These are phyloP conservation scores for Phytophthora macrochlamydospora DNA, from an alignment of 352 stramenopile species.

Conservation along the genomic window DNA sequence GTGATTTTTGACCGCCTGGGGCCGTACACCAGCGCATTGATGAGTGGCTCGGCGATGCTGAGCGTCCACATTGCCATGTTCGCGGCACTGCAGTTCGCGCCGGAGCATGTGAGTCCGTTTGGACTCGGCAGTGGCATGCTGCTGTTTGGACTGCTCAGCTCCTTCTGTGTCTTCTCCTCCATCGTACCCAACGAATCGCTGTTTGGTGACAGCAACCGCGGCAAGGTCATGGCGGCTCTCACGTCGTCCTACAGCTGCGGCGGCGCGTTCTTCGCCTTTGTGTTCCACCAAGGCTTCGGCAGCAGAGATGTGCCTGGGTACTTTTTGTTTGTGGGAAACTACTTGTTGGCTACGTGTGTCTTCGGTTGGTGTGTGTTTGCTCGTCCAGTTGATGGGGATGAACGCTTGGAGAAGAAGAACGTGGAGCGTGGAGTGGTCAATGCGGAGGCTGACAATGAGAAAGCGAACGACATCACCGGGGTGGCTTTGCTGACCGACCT, in stretches of 20 bases:
- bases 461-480: constrained; percentile 61
- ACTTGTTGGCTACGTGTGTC: constrained; percentile 49
- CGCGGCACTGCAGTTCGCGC: constrained; percentile 43
- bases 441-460: constrained; percentile 26
- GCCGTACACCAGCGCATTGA: constrained; percentile 57
- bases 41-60: constrained; percentile 51
- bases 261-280: constrained; percentile 74
- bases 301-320: constrained; percentile 63
- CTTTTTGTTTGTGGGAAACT: constrained; percentile 73
- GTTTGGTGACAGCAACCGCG: constrained; percentile 69
- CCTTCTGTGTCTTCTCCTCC: constrained; percentile 77
- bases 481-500: constrained; percentile 51
- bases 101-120: constrained; percentile 48
- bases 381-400: constrained; percentile 18
- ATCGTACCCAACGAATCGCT: constrained; percentile 83
- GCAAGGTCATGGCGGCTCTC: constrained; percentile 77
- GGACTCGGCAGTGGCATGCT: constrained; percentile 58
- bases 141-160: constrained; percentile 66
- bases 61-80: constrained; percentile 51
- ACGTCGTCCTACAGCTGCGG: constrained; percentile 81
- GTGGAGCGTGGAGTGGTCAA: constrained; percentile 49
- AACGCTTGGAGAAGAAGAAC: constrained; percentile 25
- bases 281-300: constrained; percentile 69
- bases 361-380: constrained; percentile 61
- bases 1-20: constrained; percentile 76